These are phyloP conservation scores for Cystobasidium pallidum DNA, from an alignment of 1,284 basidiomycete species.

Conservation along the genomic window DNA sequence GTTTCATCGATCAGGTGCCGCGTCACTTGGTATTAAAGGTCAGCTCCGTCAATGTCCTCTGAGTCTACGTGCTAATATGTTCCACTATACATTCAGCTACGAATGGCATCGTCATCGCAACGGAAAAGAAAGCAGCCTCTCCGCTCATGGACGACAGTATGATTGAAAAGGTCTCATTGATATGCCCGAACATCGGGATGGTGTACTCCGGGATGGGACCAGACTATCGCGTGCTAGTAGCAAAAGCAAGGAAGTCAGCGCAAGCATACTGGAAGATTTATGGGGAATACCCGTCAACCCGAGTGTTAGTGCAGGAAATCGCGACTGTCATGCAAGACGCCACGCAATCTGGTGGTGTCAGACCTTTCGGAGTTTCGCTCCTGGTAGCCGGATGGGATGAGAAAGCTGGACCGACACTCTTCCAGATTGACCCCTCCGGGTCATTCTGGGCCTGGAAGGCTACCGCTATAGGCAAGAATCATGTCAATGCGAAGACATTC, in stretches of 20 bases:
- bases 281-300: slow-evolving; percentile 97
- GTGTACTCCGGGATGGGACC: slow-evolving; percentile 99
- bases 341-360: slow-evolving; percentile 96
- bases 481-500: slow-evolving; percentile 99
- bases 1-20: slow-evolving; percentile 67
- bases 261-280: slow-evolving; percentile 99
- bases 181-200: slow-evolving; percentile 98
- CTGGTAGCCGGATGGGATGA: slow-evolving; percentile 95
- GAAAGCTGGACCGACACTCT: slow-evolving; percentile 86
- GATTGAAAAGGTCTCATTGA: slow-evolving; percentile 92
- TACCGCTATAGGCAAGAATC: slow-evolving; percentile 98
- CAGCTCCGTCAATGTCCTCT: slow-evolving; percentile 42
- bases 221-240: slow-evolving; percentile 91
- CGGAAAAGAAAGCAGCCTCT: slow-evolving; percentile 98
- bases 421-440: slow-evolving; percentile 98
- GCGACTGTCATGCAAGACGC: slow-evolving; percentile 99
- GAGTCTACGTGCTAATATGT: background rate
- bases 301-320: slow-evolving; percentile 94
- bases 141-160: slow-evolving; percentile 96
- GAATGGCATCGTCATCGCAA: slow-evolving; percentile 98
- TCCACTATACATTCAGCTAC: slow-evolving; percentile 68
- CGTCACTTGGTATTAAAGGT: slow-evolving; percentile 98
- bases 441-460: slow-evolving; percentile 99
- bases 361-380: slow-evolving; percentile 95
- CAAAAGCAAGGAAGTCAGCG: slow-evolving; percentile 93